Percentiles rank a stretch among this genome's conserved stretches.
Evolutionary conservation across 2,329 filamentous ascomycete genomes (phyloP).

Genomic region (Fusarium sp.): DNA sequence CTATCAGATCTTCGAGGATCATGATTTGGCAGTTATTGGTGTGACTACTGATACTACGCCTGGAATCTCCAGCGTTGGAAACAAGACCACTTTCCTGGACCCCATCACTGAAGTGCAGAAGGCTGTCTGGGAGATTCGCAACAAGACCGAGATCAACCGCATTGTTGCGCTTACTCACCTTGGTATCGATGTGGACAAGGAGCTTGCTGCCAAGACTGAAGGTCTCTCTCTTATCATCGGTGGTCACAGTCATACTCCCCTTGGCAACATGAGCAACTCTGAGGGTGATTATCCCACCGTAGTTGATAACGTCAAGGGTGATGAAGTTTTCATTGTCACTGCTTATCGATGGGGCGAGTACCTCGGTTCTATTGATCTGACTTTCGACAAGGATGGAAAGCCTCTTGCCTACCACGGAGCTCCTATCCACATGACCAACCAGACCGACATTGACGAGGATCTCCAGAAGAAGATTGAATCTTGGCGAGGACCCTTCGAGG

Average conservation of each 20-base stretch:
- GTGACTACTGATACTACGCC: constrained; percentile 71
- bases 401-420: constrained; percentile 72
- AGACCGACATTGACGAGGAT: constrained; percentile 65
- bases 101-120: constrained; percentile 69
- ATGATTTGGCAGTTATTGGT: constrained; percentile 72
- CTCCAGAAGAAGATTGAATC: constrained; percentile 68
- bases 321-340: constrained; percentile 76
- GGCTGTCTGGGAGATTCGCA: constrained; percentile 70
- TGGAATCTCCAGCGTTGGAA: constrained; percentile 68
- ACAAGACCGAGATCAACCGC: constrained; percentile 71
- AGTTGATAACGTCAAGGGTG: constrained; percentile 68
- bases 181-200: constrained; percentile 72
- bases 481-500: constrained; percentile 72
- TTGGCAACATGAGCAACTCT: constrained; percentile 69
- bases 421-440: constrained; percentile 73
- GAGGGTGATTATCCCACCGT: constrained; percentile 74
- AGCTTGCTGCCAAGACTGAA: constrained; percentile 68
- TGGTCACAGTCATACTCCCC: constrained; percentile 69
- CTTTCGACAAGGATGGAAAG: constrained; percentile 70
- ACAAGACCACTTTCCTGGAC: constrained; percentile 69
- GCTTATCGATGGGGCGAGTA: constrained; percentile 78
- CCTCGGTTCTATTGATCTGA: constrained; percentile 74
- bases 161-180: constrained; percentile 76
- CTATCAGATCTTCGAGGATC: constrained; percentile 72
- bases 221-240: constrained; percentile 77